Base-by-base conservation (phyloP, 2,329 filamentous ascomycete genomes). In the Hymenoscyphus linearis region DNA sequence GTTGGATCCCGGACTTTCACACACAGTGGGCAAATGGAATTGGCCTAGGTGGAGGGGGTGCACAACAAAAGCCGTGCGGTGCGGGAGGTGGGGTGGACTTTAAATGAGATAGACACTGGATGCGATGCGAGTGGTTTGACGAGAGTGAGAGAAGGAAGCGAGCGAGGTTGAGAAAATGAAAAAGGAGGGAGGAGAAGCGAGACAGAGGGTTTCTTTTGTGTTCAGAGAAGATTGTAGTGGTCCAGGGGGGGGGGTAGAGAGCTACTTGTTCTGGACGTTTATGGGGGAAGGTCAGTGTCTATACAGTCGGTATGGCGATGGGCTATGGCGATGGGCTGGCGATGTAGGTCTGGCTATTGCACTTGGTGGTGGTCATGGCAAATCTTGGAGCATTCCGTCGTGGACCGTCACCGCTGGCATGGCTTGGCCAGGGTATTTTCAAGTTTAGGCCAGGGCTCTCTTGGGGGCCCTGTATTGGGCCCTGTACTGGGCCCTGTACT, bases 1-100 rank as follows among this genome's bases (percentile, higher is more conserved):
- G 36, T 62, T 64, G 62, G 62, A 61, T 64, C 62, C 62, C 53
- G 59, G 58, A 63, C 65, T 58, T 60, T 60, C 54, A 40, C n/a
- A 31, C 34, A 57, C 60, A 62, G 37, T 18, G 55, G 18, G 31
- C 60, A 62, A 31, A 37, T 56, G 7, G 22, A 22, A 18, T 18
- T 47, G 22, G 40, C 58, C 60, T 61, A 60, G 47, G 55, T 57
- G 10, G 31, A 31, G 31, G 31, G 31, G 31, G 31, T 31, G 31
- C 31, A 52, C 62, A 60, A 62, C 52, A 22, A 60, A 61, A 61
- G 34, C 58, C 58, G 52, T 60, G 40, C 62, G 56, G 57, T 36
- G 60, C 56, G 57, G 55, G 55, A 58, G 60, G 57, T 34, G 52
- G 54, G 35, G 40, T 31, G 40, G 40, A 47, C 40, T 31, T 55